phyloP scores from a whole-genome alignment of 1,139 yeast genomes.

The Entelexis sorbosivorans region DNA sequence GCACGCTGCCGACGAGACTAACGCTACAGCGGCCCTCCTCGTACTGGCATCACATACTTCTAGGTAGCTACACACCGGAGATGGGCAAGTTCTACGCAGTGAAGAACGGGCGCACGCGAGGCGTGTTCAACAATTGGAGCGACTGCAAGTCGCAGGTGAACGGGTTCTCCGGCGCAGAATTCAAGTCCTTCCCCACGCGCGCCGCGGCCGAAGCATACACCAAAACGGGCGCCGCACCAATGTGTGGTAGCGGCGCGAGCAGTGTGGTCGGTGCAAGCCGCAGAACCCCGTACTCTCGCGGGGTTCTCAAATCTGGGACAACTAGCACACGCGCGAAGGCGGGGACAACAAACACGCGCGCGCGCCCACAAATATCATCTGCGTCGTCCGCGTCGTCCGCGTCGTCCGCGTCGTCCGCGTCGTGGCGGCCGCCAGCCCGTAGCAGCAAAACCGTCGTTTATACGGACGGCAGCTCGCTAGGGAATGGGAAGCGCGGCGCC shows the following conservation, averaged over 20 bases:
- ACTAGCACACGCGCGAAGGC: too few relatives aligned
- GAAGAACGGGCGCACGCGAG: conserved; percentile 42
- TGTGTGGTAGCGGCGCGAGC: background rate
- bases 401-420: too few relatives aligned
- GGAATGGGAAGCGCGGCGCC: conserved; percentile 38
- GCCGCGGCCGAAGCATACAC: conserved; percentile 36
- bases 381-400: too few relatives aligned
- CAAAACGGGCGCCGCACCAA: background rate
- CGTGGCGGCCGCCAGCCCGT: too few relatives aligned
- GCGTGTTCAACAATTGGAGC: conserved; percentile 45
- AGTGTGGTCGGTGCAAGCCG: too few relatives aligned
- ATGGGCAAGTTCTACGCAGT: conserved; percentile 45
- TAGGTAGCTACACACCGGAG: background rate
- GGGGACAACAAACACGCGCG: too few relatives aligned
- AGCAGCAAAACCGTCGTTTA: conserved; percentile 8
- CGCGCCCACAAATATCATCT: too few relatives aligned
- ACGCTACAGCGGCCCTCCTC: background rate
- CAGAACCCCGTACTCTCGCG: too few relatives aligned
- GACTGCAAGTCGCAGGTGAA: conserved; percentile 32
- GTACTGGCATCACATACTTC: background rate
- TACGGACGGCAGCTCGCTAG: conserved; percentile 23
- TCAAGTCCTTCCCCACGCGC: conserved; percentile 41
- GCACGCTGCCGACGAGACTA: background rate
- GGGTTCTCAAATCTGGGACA: too few relatives aligned
- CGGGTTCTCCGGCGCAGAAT: conserved; percentile 47